phyloP scores from a whole-genome alignment of 2,329 filamentous ascomycete genomes.

The Cladosporium sphaerospermum region DNA sequence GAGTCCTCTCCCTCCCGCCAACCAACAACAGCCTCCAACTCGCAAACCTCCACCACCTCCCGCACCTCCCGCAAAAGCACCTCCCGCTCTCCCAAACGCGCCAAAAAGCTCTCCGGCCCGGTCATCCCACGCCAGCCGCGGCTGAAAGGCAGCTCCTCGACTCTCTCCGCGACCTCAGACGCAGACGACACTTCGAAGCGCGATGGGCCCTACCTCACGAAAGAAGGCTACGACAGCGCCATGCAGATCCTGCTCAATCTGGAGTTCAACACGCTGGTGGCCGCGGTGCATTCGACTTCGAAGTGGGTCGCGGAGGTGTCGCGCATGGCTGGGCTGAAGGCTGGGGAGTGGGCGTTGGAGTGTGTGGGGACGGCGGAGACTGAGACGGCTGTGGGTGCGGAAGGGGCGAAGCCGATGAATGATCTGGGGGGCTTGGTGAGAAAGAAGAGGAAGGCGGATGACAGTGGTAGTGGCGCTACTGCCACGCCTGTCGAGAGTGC shows the following conservation, averaged over 20 bases:
- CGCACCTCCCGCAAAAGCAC: neutral
- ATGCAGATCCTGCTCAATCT: conserved; percentile 60
- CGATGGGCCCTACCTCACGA: conserved; percentile 20
- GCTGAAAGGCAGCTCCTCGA: conserved; percentile 25
- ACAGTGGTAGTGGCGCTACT: conserved; percentile 17
- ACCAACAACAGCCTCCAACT: neutral
- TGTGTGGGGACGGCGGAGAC: conserved; percentile 17
- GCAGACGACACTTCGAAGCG: conserved; percentile 13
- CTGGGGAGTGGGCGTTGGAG: conserved; percentile 18
- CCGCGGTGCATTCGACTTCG: conserved; percentile 58
- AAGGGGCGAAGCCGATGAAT: conserved; percentile 18
- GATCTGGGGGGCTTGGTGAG: conserved; percentile 35
- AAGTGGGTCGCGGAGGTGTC: conserved; percentile 60
- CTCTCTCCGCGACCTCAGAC: conserved; percentile 18
- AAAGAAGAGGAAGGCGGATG: conserved; percentile 46
- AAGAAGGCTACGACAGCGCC: conserved; percentile 39
- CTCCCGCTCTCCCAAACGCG: conserved; percentile 13
- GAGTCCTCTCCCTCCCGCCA: neutral
- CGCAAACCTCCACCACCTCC: neutral
- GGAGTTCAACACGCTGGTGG: conserved; percentile 62
- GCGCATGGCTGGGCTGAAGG: conserved; percentile 1
- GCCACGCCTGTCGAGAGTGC: conserved; percentile 6
- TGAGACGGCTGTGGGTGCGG: conserved; percentile 3
- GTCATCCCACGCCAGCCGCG: conserved; percentile 58
- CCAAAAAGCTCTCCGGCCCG: conserved; percentile 49